Base-by-base conservation (phyloP, 2,329 filamentous ascomycete genomes). In the Xylaria sp. region DNA sequence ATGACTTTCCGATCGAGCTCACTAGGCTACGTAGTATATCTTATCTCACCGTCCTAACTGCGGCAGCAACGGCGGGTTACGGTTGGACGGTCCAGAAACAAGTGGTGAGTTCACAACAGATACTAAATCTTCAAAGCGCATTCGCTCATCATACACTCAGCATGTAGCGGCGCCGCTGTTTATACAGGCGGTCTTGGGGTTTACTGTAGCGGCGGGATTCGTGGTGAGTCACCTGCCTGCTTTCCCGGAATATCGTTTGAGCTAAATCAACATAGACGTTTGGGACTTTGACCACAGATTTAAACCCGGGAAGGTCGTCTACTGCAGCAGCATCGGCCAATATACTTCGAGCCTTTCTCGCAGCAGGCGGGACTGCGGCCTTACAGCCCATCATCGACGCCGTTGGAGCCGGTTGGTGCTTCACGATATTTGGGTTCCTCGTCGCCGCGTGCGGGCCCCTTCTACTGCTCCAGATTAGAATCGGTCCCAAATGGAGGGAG, bases 301-400 rank as follows among this genome's bases (percentile, higher is more conserved):
- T 74, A 2, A 74, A 76, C 33, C 65, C 72, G 0, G 44, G 65
- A 7, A 57, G 56, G 15, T 68, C 74, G 1, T 75, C 73, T 11
- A 74, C 74, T 1, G 74, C 74, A 2, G 66, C 72, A 0, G 74
- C 72, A 15, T 73, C 72, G 20, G 70, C 73, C 4, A 76, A 75
- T 15, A 67, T 74, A 51, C 68, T 76, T 11, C 65, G 72, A 57
- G 74, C 73, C 33, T 65, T 67, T 2, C 59, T 75, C 4, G 69
- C 73, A 10, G 72, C 73, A 2, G 67, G 59, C 2, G 49, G 63
- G 20, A 63, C 74, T 1, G 72, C 72, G 1, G 63, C 67, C 0
- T 40, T 74, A 1, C 66, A 75, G 36, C 63, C 68, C 1, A 68
- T 74, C 10, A 71, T 74, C n/a, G 70, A 73, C 31, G 23, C 40